Evolutionary conservation across 2,329 filamentous ascomycete species (phyloP), one percentile per base, ranked within the genome.

Genomic region (Ophiosphaerella narmari): DNA sequence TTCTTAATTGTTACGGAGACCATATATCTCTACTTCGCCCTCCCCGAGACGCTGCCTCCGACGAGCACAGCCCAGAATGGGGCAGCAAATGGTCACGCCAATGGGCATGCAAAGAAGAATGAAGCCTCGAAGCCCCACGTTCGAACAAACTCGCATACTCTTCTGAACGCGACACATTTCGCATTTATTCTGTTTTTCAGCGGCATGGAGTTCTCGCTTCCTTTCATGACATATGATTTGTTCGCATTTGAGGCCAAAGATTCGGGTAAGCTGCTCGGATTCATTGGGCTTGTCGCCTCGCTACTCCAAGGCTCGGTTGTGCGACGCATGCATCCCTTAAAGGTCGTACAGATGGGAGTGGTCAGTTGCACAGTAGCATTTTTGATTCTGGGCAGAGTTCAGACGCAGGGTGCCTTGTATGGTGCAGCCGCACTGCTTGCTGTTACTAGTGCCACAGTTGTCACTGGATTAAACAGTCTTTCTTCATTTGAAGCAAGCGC

Each of bases 211-310:
- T 97, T 96, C 74, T 96, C 91, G 1, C 82, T 99, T 3, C 92
- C 94, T 0, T 99, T 99, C 73, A 92, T 99, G 85, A 97, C 93
- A 0, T 96, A 94, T 65, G 93, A 96, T 45, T 83, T 99, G 38
- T 97, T 97, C 73, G 83, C 83, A 7, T 95, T 94, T 70, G 84
- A 81, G 9, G 88, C 91, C 1, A 83, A 86, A 37, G 83, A 90
- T 44, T 96, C 95, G 59, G 94, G 94, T 13, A 85, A 86, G 9
- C 80, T 99, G 2, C 85, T 99, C 2, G 93, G 94, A 5, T 94
- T 89, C 73, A 90, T 99, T 65, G 94, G 94, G 0, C 83, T 99
- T 3, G 83, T 97, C 6, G 92, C 94, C 7, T 94, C 91, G 0
- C 66, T 97, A n/a, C 83, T 99, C 3, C 94, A 99, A 74, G 94